phyloP scores from a whole-genome alignment of 345 rosid species.

The Syzygium aromaticum region DNA sequence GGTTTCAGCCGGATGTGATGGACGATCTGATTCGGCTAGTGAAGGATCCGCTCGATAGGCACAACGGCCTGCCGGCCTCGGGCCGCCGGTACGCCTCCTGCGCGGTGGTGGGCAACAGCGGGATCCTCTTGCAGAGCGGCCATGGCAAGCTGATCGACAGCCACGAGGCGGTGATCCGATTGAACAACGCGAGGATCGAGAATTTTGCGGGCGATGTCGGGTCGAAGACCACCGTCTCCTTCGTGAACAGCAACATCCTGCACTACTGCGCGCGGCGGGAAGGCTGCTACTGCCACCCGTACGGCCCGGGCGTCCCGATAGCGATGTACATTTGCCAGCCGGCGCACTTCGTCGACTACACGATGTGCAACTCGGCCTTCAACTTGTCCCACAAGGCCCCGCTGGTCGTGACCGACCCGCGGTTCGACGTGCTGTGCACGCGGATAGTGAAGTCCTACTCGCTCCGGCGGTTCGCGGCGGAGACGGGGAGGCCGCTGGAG shows the following conservation, averaged over 20 bases:
- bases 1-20: constrained; percentile 52
- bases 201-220: constrained; percentile 54
- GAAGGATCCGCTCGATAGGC: constrained; percentile 49
- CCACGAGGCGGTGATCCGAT: constrained; percentile 76
- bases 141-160: constrained; percentile 61
- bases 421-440: constrained; percentile 70
- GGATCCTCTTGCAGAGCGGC: constrained; percentile 49
- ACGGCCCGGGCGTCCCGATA: constrained; percentile 55
- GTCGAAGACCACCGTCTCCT: constrained; percentile 61
- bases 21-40: constrained; percentile 47
- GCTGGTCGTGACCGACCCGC: constrained; percentile 62
- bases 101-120: constrained; percentile 94
- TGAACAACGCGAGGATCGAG: constrained; percentile 74
- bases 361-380: constrained; percentile 32
- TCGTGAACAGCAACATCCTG: constrained; percentile 80
- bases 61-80: constrained; percentile 19
- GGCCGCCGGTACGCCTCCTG: constrained; percentile 51
- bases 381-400: constrained; percentile 50
- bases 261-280: constrained; percentile 60
- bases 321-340: constrained; percentile 88
- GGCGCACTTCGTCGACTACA: constrained; percentile 72
- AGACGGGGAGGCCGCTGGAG: constrained; percentile 30
- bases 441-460: constrained; percentile 87
- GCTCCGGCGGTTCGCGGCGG: constrained; percentile 45
- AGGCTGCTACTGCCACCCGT: constrained; percentile 77